phyloP scores from a whole-genome alignment of 129 eudicot genomes.

The Pseudognaphalium luteoalbum region DNA sequence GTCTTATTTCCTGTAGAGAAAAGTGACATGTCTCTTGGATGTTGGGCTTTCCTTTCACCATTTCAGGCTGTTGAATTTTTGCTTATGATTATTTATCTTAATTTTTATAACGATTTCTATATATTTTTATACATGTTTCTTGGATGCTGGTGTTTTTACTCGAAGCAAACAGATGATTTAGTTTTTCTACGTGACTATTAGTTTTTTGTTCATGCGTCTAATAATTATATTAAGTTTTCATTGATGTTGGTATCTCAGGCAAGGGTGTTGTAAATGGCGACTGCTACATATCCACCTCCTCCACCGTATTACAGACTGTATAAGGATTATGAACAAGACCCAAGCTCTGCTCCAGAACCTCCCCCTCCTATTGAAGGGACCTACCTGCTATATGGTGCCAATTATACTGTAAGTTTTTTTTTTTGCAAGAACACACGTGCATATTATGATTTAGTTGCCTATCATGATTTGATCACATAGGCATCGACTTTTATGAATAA shows the following conservation, averaged over 20 bases:
- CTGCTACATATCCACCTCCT: conserved; percentile 91
- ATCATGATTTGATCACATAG: conserved; percentile 11
- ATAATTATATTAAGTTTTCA: background rate
- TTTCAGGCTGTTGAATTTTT: too few species aligned
- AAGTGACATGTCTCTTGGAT: background rate
- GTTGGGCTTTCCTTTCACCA: background rate
- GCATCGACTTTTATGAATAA: background rate
- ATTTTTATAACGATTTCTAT: too few species aligned
- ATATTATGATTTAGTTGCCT: background rate
- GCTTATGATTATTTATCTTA: background rate
- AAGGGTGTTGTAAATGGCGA: conserved; percentile 58
- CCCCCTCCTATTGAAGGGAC: conserved; percentile 86
- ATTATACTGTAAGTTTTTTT: conserved; percentile 56
- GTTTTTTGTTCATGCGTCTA: too few species aligned
- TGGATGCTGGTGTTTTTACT: too few species aligned
- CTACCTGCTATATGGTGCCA: conserved; percentile 66
- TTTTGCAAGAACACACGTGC: background rate
- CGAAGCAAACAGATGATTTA: too few species aligned
- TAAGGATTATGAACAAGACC: conserved; percentile 62
- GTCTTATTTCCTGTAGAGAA: background rate
- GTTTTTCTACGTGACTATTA: too few species aligned
- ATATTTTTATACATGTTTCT: too few species aligned
- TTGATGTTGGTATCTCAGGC: background rate
- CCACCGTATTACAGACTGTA: conserved; percentile 87
- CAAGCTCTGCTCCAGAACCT: conserved; percentile 74